phyloP scores from a whole-genome alignment of 768 basidiomycete species.

The Hericium rajendrae region DNA sequence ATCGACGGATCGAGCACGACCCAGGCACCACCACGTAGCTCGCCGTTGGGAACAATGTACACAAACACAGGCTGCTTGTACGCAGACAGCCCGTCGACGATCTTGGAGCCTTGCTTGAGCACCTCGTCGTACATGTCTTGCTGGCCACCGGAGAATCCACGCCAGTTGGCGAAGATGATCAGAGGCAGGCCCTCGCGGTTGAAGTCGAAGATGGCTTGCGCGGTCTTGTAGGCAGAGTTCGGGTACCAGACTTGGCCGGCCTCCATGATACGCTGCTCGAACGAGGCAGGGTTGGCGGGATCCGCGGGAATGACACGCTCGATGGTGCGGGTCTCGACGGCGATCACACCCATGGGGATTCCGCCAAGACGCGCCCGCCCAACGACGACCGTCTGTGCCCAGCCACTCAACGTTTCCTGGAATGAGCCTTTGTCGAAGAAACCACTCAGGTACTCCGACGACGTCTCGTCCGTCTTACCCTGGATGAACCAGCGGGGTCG shows the following conservation, averaged over 20 bases:
- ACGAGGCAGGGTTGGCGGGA: slow-evolving; percentile 92
- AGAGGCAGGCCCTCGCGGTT: slow-evolving; percentile 93
- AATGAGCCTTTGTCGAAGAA: slow-evolving; percentile 98
- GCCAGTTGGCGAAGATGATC: slow-evolving; percentile 99
- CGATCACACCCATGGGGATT: slow-evolving; percentile 96
- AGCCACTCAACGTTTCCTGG: slow-evolving; percentile 97
- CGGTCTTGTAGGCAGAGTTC: slow-evolving; percentile 98
- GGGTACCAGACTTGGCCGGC: slow-evolving; percentile 99
- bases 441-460: slow-evolving; percentile 70
- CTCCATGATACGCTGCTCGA: slow-evolving; percentile 97
- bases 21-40: slow-evolving; percentile 98
- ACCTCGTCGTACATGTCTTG: slow-evolving; percentile 99
- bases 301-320: slow-evolving; percentile 96
- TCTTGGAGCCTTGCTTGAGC: slow-evolving; percentile 94
- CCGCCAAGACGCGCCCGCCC: slow-evolving; percentile 95
- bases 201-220: slow-evolving; percentile 98
- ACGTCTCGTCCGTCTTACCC: slow-evolving; percentile 81
- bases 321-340: slow-evolving; percentile 94
- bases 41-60: slow-evolving; percentile 97
- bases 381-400: slow-evolving; percentile 98
- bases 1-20: slow-evolving; percentile 98
- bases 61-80: slow-evolving; percentile 98
- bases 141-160: slow-evolving; percentile 99
- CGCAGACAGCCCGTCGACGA: slow-evolving; percentile 93
- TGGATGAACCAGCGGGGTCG: slow-evolving; percentile 96